Conservation (phyloP, 257 asterid genomes). For the Sherardia arvensis region DNA sequence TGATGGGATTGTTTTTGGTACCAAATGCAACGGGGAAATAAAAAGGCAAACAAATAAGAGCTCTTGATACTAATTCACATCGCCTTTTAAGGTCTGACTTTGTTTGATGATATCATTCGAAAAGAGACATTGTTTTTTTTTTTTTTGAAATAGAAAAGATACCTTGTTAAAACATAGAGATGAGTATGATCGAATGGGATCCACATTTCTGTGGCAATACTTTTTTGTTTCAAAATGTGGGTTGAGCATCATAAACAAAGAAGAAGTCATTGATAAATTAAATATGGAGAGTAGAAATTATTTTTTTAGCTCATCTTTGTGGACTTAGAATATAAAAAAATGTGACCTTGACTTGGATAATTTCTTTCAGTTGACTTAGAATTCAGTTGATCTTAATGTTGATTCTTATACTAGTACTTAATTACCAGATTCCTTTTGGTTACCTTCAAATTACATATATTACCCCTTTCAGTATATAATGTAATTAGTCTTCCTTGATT, state of each 20-base stretch:
- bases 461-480: not conserved
- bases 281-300: not conserved
- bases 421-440: not conserved
- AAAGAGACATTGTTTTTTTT: not conserved
- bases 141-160: no score
- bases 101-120: not conserved
- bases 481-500: not conserved
- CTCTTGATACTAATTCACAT: not conserved
- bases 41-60: no score
- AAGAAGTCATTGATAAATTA: not conserved
- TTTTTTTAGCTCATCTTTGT: not conserved
- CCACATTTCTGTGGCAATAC: not conserved
- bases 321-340: not conserved
- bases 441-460: not conserved
- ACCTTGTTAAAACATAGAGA: not conserved
- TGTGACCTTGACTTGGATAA: not conserved
- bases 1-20: not conserved
- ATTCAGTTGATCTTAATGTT: not conserved
- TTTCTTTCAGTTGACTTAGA: not conserved
- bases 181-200: no score
- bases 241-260: not conserved
- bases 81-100: not conserved
- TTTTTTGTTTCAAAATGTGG: no score
- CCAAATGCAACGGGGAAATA: not conserved
- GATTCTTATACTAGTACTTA: no score